Base-by-base conservation (phyloP, 148 eudicot genomes). In the Rhododendron molle region DNA sequence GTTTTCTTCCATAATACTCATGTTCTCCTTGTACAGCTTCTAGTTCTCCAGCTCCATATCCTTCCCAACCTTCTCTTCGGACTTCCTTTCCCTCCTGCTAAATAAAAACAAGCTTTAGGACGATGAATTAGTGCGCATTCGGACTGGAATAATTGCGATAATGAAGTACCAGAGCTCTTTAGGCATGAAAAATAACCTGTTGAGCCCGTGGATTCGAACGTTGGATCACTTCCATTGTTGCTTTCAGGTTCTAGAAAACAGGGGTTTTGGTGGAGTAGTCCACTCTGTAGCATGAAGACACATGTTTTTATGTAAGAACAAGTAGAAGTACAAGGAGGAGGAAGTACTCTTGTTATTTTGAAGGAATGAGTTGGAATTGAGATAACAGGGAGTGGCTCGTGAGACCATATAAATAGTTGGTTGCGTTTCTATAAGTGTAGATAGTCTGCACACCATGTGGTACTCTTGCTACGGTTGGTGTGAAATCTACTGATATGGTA, bases 21-120 rank as follows among this genome's bases (percentile, higher is more conserved):
- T 89, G 92, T 97, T 97, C 90, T 95, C 91, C 91, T 93, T 81
- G 85, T 95, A 95, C 87, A 96, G 85, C 91, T 92, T 93, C 92
- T 94, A 84, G 89, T 97, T 97, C 94, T 90, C 88, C 52, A 92
- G 82, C 81, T 91, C 89, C 90, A 97, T 94, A 34, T 90, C 90
- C 44, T 78, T 85, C 32, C 28, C 91, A 20, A 26, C 67, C 47
- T 76, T 86, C 60, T 87, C 86, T 77, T 82, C 88, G 28, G 76
- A 46, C 18, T 32, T 56, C 67, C 78, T 83, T 58, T 83, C 85
- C 83, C 86, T 87, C 88, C 89, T 89, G 85, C 81, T 47, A 34
- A 32, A 73, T 0, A 67, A 54, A 60, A 78, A 14, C 12, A 72
- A 47, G 8, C 40, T 32, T 28, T 5, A 81, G 23, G 6, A 30